A percentile compares a stretch with the other conserved stretches of the same genome.
phyloP scores from a whole-genome alignment of 192 early-diverging fungal genomes.

The Mortierella claussenii region DNA sequence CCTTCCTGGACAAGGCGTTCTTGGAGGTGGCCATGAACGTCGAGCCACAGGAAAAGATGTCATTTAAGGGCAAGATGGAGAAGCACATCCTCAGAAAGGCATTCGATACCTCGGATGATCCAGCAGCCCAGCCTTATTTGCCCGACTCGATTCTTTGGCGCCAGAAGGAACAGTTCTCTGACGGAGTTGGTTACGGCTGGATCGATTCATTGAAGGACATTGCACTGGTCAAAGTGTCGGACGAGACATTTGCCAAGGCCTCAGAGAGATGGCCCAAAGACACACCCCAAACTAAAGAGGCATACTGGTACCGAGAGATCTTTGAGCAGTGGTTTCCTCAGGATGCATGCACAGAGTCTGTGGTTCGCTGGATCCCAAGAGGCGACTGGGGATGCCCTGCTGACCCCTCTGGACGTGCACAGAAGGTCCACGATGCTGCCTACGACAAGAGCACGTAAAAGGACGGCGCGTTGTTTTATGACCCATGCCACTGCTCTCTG shows the following conservation, averaged over 20 bases:
- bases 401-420: conserved; percentile 97
- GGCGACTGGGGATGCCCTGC: conserved; percentile 98
- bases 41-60: conserved; percentile 86
- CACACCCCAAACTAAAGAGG: conserved; percentile 96
- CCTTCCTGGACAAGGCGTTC: conserved; percentile 95
- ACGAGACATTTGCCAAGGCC: conserved; percentile 78
- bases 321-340: conserved; percentile 97
- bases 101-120: conserved; percentile 89
- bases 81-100: conserved; percentile 96
- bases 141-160: conserved; percentile 94
- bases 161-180: conserved; percentile 99
- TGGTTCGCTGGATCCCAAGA: conserved; percentile 96
- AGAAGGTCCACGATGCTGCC: conserved; percentile 86
- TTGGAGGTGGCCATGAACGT: conserved; percentile 93
- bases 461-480: too few species aligned
- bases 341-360: conserved; percentile 86
- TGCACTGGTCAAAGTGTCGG: conserved; percentile 75
- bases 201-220: conserved; percentile 93
- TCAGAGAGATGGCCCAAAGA: conserved; percentile 83
- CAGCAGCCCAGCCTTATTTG: conserved; percentile 77
- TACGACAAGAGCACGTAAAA: conserved; percentile 57
- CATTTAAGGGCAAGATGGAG: conserved; percentile 83
- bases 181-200: conserved; percentile 98
- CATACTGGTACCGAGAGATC: conserved; percentile 91
- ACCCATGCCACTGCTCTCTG: too few species aligned